Percentiles rank a stretch among this genome's conserved stretches.
Evolutionary conservation across 2,329 filamentous ascomycete species (phyloP).

Genomic region (Ophiocordyceps camponoti-floridani): DNA sequence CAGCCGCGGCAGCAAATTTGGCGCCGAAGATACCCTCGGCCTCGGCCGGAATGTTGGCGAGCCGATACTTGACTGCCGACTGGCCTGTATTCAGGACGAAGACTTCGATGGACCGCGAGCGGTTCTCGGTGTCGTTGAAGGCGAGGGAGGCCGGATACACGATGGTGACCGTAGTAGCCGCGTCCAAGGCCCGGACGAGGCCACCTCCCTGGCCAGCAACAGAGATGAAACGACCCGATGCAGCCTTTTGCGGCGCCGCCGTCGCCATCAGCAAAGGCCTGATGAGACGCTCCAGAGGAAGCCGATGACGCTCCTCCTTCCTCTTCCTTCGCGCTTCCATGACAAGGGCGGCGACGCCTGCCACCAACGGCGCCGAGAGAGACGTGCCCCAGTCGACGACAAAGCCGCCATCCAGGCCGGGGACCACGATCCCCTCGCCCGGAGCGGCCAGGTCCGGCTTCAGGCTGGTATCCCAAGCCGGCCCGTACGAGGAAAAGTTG

Average conservation of each 20-base stretch:
- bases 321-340: neutral
- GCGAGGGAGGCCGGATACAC: constrained; percentile 1
- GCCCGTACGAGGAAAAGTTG: neutral
- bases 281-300: neutral
- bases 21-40: neutral
- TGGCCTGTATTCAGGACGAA: neutral
- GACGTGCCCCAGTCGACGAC: neutral
- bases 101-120: neutral
- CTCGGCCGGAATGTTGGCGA: neutral
- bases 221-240: neutral
- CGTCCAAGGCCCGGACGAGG: constrained; percentile 2
- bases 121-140: constrained; percentile 3
- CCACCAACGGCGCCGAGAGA: constrained; percentile 1
- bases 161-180: constrained; percentile 1
- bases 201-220: constrained; percentile 3
- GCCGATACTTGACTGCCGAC: neutral
- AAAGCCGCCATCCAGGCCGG: neutral
- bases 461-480: constrained; percentile 16
- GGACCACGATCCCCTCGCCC: constrained; percentile 5
- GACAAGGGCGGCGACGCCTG: constrained; percentile 1
- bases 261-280: neutral
- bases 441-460: constrained; percentile 23
- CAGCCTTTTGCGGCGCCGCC: constrained; percentile 1
- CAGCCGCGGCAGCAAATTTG: neutral
- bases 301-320: neutral